Conservation (phyloP, 2,329 filamentous ascomycete genomes). For the Calonectria montana region DNA sequence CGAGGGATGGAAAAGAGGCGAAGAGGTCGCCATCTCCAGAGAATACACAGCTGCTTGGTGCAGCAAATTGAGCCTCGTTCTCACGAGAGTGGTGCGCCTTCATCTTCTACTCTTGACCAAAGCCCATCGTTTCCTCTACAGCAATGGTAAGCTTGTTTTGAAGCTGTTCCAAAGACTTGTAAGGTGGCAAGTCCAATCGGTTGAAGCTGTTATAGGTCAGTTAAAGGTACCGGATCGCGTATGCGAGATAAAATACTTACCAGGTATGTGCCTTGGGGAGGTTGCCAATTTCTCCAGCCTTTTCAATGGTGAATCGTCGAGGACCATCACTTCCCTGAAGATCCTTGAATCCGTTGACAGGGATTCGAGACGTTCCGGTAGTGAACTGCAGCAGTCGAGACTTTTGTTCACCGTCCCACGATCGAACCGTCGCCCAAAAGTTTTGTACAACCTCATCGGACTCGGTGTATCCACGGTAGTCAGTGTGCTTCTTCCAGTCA, state of each 20-base stretch:
- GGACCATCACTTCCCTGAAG: slow-evolving; percentile 96
- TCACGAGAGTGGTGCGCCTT: slow-evolving; percentile 30
- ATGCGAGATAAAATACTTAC: slow-evolving; percentile 65
- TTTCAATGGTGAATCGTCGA: slow-evolving; percentile 96
- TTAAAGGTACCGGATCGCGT: slow-evolving; percentile 13
- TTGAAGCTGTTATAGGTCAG: slow-evolving; percentile 78
- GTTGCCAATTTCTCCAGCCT: slow-evolving; percentile 90
- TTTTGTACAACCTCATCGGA: slow-evolving; percentile 96
- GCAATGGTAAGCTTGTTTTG: slow-evolving; percentile 94
- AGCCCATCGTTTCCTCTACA: slow-evolving; percentile 98
- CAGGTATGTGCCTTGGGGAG: slow-evolving; percentile 98
- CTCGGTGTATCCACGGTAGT: slow-evolving; percentile 98
- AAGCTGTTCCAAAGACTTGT: slow-evolving; percentile 87
- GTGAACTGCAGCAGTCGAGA: slow-evolving; percentile 96
- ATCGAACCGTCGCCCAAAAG: slow-evolving; percentile 98
- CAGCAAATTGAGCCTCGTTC: slow-evolving; percentile 25
- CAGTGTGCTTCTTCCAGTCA: slow-evolving; percentile 99
- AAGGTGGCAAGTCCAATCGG: slow-evolving; percentile 92
- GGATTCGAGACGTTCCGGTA: slow-evolving; percentile 96
- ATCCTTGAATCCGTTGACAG: slow-evolving; percentile 99
- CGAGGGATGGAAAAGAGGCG: slow-evolving; percentile 31
- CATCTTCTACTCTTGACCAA: slow-evolving; percentile 86
- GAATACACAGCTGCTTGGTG: slow-evolving; percentile 32
- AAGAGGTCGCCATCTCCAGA: slow-evolving; percentile 26
- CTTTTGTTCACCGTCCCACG: slow-evolving; percentile 99